These are phyloP conservation scores for Fusarium dlaminii DNA, from an alignment of 2,329 filamentous ascomycete genomes.

Conservation along the genomic window DNA sequence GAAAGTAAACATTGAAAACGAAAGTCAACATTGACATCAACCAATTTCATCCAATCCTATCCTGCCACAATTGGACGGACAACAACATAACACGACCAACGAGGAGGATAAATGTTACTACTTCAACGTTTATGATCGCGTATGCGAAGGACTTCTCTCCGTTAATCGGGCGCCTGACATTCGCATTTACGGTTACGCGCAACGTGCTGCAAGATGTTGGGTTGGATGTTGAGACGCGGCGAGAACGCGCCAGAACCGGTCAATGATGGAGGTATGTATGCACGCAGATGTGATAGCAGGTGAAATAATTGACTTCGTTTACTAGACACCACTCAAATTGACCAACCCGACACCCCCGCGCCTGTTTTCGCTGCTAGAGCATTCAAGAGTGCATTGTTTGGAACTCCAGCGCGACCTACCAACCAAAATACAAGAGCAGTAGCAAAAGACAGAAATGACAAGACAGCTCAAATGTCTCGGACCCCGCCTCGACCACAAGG, in stretches of 20 bases:
- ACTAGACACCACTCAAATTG: constrained; percentile 58
- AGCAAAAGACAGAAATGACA: constrained; percentile 36
- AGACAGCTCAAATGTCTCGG: constrained; percentile 44
- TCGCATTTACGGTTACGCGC: not conserved
- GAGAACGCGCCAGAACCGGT: constrained; percentile 50
- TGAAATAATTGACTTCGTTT: not conserved
- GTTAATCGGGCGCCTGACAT: not conserved
- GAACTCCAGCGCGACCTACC: constrained; percentile 59
- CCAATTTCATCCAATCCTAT: constrained; percentile 18
- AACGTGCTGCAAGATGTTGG: constrained; percentile 57
- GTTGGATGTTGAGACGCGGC: constrained; percentile 65
- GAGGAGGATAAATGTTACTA: constrained; percentile 22
- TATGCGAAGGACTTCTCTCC: constrained; percentile 6
- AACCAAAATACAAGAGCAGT: constrained; percentile 43
- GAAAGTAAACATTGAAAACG: constrained; percentile 36
- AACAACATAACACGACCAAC: constrained; percentile 2
- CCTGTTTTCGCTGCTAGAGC: constrained; percentile 74
- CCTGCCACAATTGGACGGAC: constrained; percentile 13
- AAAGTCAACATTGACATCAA: constrained; percentile 32
- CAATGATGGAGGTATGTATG: constrained; percentile 44
- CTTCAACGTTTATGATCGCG: constrained; percentile 18
- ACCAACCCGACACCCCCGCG: constrained; percentile 71
- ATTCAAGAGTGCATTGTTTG: constrained; percentile 71
- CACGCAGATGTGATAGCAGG: not conserved
- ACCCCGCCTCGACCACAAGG: constrained; percentile 64